Percentiles rank a stretch among this genome's conserved stretches.
These are phyloP conservation scores for Alectoria sarmentosa DNA, from an alignment of 495 filamentous ascomycete genomes.

Conservation along the genomic window DNA sequence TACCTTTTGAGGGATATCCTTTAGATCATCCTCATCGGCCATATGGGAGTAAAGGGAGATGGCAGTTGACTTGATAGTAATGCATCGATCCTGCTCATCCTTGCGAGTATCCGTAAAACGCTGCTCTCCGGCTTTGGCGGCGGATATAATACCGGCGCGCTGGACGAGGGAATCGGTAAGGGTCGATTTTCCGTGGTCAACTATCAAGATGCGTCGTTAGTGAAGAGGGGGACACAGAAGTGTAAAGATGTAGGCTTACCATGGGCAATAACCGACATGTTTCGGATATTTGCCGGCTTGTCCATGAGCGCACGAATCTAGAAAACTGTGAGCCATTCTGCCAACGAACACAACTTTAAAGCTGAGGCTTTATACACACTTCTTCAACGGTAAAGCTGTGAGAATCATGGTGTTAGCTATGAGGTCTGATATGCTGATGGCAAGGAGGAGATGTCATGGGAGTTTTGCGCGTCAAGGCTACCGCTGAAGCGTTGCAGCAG, in stretches of 20 bases:
- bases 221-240: not conserved
- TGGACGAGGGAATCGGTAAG: slow-evolving; percentile 98
- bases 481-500: not conserved
- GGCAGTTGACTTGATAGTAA: slow-evolving; percentile 99
- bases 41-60: slow-evolving; percentile 95
- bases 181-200: slow-evolving; percentile 99
- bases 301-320: slow-evolving; percentile 94
- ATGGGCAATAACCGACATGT: slow-evolving; percentile 99
- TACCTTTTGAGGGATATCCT: slow-evolving; percentile 87
- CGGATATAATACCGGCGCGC: slow-evolving; percentile 98
- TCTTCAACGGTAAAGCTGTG: slow-evolving; percentile 97
- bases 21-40: slow-evolving; percentile 75
- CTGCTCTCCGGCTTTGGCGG: slow-evolving; percentile 91
- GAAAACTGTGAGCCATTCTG: slow-evolving; percentile 29
- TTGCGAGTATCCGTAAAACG: slow-evolving; percentile 95
- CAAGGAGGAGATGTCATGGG: not conserved
- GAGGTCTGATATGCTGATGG: not conserved
- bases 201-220: slow-evolving; percentile 33
- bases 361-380: slow-evolving; percentile 40
- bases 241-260: slow-evolving; percentile 42
- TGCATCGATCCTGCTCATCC: slow-evolving; percentile 98
- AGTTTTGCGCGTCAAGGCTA: not conserved
- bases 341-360: not conserved
- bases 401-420: slow-evolving; percentile 14
- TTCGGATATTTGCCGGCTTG: slow-evolving; percentile 94